These are phyloP conservation scores for Gaertneriomyces sp. DNA, from an alignment of 192 early-diverging fungal genomes.

Conservation along the genomic window DNA sequence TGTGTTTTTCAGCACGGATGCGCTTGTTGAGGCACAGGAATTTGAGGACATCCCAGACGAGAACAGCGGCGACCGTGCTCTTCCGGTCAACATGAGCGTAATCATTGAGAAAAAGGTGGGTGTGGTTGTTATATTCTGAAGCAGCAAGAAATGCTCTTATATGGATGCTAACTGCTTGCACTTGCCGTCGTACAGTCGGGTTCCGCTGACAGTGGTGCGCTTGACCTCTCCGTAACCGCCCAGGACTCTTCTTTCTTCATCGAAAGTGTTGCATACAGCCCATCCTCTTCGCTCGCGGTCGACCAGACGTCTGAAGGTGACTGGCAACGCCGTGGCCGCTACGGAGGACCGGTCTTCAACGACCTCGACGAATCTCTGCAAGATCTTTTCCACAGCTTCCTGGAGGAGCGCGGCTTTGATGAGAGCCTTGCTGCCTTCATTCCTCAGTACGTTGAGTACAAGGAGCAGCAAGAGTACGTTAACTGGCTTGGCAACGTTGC, in stretches of 20 bases:
- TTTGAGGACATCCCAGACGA: conserved; percentile 47
- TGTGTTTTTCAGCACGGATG: conserved; percentile 81
- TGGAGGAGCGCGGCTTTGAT: conserved; percentile 88
- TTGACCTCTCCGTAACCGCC: conserved; percentile 75
- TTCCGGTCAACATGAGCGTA: conserved; percentile 76
- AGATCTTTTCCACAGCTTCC: conserved; percentile 50
- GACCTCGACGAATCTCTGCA: conserved; percentile 79
- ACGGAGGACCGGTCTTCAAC: conserved; percentile 87
- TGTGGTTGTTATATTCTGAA: conserved; percentile 57
- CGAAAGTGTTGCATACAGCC: conserved; percentile 71
- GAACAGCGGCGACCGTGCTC: conserved; percentile 42
- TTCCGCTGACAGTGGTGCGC: conserved; percentile 54
- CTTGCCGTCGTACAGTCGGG: not conserved
- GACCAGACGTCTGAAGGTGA: conserved; percentile 74
- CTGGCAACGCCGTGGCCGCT: conserved; percentile 80
- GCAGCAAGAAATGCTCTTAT: conserved; percentile 3
- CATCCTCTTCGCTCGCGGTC: conserved; percentile 58
- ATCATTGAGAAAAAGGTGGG: conserved; percentile 72
- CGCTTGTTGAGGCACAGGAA: conserved; percentile 72
- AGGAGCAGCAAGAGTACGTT: conserved; percentile 93
- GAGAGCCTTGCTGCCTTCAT: conserved; percentile 80
- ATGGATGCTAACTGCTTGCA: not conserved
- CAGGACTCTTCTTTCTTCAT: conserved; percentile 85
- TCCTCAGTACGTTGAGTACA: conserved; percentile 84
- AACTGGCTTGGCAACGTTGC: conserved; percentile 81